These are phyloP conservation scores for Heliamphora exappendiculata DNA, from an alignment of 148 eudicot genomes.

Conservation along the genomic window DNA sequence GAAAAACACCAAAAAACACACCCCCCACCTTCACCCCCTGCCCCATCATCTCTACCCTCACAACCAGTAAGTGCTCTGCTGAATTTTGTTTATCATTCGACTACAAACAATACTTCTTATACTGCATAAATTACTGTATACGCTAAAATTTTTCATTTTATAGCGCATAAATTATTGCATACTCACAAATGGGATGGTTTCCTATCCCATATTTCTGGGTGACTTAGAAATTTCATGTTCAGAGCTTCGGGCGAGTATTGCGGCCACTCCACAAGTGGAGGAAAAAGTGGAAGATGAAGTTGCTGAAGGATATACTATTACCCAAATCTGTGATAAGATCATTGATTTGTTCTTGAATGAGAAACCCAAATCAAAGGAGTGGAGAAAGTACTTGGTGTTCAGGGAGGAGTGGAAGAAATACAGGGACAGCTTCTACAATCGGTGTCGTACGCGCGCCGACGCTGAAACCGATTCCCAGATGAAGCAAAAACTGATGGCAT, in stretches of 20 bases:
- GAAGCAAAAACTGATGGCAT: constrained; percentile 46
- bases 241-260: constrained; percentile 17
- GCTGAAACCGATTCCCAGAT: constrained; percentile 48
- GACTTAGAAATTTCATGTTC: background rate
- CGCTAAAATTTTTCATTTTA: background rate
- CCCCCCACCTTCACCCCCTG: background rate
- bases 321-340: constrained; percentile 80
- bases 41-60: background rate
- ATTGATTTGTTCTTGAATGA: constrained; percentile 82
- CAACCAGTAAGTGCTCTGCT: constrained; percentile 12
- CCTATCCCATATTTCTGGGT: background rate
- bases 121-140: background rate
- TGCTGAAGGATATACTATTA: constrained; percentile 71
- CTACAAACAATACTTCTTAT: background rate
- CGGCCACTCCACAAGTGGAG: constrained; percentile 29
- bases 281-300: constrained; percentile 55
- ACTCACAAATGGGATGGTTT: background rate
- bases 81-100: background rate
- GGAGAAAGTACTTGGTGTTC: constrained; percentile 74
- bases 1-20: constrained; percentile 9
- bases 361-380: constrained; percentile 80
- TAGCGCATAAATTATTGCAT: background rate
- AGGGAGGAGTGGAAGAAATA: constrained; percentile 92
- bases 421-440: constrained; percentile 57
- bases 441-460: constrained; percentile 55